Conservation (phyloP, 306 rosid genomes). For the Prunus padus region DNA sequence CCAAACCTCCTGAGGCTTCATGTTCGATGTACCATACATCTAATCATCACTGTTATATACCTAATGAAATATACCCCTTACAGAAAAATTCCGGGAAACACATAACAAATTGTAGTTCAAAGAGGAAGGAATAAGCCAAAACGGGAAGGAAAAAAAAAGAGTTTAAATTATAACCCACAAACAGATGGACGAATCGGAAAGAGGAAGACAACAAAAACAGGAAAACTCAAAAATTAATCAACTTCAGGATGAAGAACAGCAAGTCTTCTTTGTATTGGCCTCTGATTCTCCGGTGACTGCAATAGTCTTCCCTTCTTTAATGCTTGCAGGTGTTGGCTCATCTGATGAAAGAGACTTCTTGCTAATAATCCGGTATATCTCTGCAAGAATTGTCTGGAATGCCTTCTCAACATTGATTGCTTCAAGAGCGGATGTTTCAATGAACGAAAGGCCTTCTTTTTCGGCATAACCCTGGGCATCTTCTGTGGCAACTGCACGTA, state of each 20-base stretch:
- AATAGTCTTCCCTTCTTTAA: slow-evolving; percentile 74
- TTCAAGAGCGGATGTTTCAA: slow-evolving; percentile 93
- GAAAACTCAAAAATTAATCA: slow-evolving; percentile 6
- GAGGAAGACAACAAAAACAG: not conserved
- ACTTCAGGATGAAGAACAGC: slow-evolving; percentile 71
- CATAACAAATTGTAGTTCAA: slow-evolving; percentile 24
- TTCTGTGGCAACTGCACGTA: slow-evolving; percentile 81
- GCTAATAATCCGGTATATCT: slow-evolving; percentile 83
- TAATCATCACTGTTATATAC: not conserved
- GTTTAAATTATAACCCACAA: slow-evolving; percentile 22
- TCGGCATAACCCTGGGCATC: slow-evolving; percentile 86
- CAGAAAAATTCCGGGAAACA: slow-evolving; percentile 15
- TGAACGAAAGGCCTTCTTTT: slow-evolving; percentile 84
- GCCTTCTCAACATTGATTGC: slow-evolving; percentile 85
- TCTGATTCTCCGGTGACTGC: slow-evolving; percentile 48
- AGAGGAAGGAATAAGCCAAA: slow-evolving; percentile 3
- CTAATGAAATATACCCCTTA: slow-evolving; percentile 1
- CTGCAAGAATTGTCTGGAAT: slow-evolving; percentile 74
- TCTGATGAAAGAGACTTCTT: slow-evolving; percentile 71
- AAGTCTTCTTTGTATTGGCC: slow-evolving; percentile 55
- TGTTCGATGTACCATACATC: not conserved
- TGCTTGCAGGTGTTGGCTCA: slow-evolving; percentile 42
- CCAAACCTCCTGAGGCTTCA: not conserved
- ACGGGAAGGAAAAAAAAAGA: not conserved
- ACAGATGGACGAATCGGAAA: not conserved